A percentile compares a stretch with the other conserved stretches of the same genome.
These are phyloP conservation scores for Citrullus colocynthis DNA, from an alignment of 306 rosid genomes.

Conservation along the genomic window DNA sequence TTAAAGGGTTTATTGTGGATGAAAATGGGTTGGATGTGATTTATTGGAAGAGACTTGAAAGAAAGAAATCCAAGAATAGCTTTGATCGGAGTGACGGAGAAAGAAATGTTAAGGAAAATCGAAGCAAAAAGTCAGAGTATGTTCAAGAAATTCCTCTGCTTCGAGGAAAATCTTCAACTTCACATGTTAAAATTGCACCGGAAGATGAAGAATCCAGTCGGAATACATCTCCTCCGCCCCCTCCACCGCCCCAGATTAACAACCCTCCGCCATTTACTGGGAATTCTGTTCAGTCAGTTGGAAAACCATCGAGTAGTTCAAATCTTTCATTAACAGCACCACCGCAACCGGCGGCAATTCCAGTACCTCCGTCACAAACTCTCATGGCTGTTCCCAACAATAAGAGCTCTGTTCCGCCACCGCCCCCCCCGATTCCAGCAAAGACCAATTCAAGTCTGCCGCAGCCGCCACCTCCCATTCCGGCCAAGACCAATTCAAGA, in stretches of 20 bases:
- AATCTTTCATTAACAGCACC: slow-evolving; percentile 16
- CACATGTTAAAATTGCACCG: slow-evolving; percentile 34
- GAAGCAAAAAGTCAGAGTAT: slow-evolving; percentile 10
- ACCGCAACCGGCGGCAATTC: not conserved
- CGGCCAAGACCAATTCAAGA: slow-evolving; percentile 6
- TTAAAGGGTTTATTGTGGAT: slow-evolving; percentile 46
- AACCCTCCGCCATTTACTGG: slow-evolving; percentile 8
- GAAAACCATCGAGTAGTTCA: slow-evolving; percentile 11
- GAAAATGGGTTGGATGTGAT: slow-evolving; percentile 88
- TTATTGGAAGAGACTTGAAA: slow-evolving; percentile 72
- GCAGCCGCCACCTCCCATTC: slow-evolving; percentile 27
- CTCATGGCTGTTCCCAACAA: slow-evolving; percentile 1
- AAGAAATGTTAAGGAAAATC: slow-evolving; percentile 7
- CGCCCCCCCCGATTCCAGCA: slow-evolving; percentile 15
- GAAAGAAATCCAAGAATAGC: slow-evolving; percentile 18
- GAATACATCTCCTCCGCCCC: slow-evolving; percentile 3
- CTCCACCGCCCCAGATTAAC: slow-evolving; percentile 10
- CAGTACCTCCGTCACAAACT: slow-evolving; percentile 1
- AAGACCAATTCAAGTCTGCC: slow-evolving; percentile 14
- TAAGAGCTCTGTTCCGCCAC: slow-evolving; percentile 10
- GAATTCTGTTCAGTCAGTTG: slow-evolving; percentile 8
- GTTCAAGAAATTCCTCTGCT: slow-evolving; percentile 65
- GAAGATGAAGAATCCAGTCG: slow-evolving; percentile 16
- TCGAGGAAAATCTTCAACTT: slow-evolving; percentile 65
- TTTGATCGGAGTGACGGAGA: not conserved